Evolutionary conservation across 148 eudicot genomes (phyloP), one percentile per base, ranked within the genome.

Genomic region (Rhododendron griersonianum): DNA sequence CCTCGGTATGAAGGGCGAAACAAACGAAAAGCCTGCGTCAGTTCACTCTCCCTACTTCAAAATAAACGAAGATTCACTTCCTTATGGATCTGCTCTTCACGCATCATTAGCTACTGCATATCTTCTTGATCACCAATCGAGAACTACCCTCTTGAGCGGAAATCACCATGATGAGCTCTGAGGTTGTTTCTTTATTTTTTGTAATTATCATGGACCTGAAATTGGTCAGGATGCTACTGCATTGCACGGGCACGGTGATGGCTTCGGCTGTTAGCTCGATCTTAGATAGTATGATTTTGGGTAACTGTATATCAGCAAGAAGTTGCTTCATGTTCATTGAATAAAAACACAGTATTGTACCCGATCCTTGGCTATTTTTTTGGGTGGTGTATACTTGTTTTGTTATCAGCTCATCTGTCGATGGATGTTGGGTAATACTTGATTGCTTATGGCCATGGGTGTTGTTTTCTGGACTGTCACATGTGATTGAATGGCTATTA

Each of bases 51-150:
- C 96, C 4, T 81, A 84, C 79, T 94, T 90, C 73, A 76, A 45
- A 65, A 89, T 94, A 73, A 90, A 92, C 15, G 95, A 94, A 87
- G 91, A 90, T 45, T 87, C 89, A 51, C 89, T 94, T 65, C 92
- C 96, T 84, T 88, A 74, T 84, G 96, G 96, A 37, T 93, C 96
- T 47, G 92, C 96, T 53, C 91, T 94, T 85, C 95, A 94, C 45
- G 96, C 96, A 7, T 90, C 96, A 21, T 83, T 94, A 84, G 99
- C 95, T 59, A 86, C 90, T 44, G 83, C 90, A 39, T 95, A 95
- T 83, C 93, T 97, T 88, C 81, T 89, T 48, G 93, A 94, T 81
- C 82, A 80, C 82, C 89, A 89, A 80, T 55, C 80, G 3, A 83
- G 81, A 80, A 87, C 61, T 61, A 53, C 81, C 14, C 15, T 39